Percentiles rank a stretch among this genome's conserved stretches.
phyloP scores from a whole-genome alignment of 441 rosid species.

The Geranium incanum region DNA sequence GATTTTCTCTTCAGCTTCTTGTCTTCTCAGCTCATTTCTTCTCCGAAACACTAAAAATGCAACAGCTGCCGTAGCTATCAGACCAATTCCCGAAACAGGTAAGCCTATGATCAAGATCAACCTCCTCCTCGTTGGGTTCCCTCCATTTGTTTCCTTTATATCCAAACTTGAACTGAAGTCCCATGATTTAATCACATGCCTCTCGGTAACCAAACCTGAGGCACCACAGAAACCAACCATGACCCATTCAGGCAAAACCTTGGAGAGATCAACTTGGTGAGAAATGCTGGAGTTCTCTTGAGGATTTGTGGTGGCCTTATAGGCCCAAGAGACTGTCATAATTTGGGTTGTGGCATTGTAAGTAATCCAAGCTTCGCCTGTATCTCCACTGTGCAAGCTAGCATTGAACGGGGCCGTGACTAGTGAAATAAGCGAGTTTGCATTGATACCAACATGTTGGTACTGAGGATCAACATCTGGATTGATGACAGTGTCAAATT shows the following conservation, averaged over 20 bases:
- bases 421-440: conserved; percentile 28
- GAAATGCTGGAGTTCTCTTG: conserved; percentile 27
- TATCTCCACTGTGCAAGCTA: conserved; percentile 26
- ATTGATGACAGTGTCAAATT: conserved; percentile 37
- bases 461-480: conserved; percentile 43
- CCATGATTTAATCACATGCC: conserved; percentile 28
- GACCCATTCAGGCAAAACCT: conserved; percentile 33
- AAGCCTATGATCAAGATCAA: neutral
- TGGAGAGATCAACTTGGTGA: conserved; percentile 24
- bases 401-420: conserved; percentile 28
- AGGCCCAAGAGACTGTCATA: conserved; percentile 30
- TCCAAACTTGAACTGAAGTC: conserved; percentile 35
- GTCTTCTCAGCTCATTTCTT: conserved; percentile 3
- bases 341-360: conserved; percentile 27
- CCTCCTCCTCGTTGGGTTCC: neutral
- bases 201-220: conserved; percentile 13
- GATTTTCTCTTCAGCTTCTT: neutral
- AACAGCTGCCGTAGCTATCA: neutral
- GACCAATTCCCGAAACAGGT: conserved; percentile 7
- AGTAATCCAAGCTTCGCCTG: conserved; percentile 23
- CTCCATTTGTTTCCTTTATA: conserved; percentile 5
- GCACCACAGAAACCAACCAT: conserved; percentile 33
- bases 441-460: conserved; percentile 39
- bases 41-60: conserved; percentile 9
- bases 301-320: conserved; percentile 12